phyloP scores from a whole-genome alignment of 2,329 filamentous ascomycete genomes.

The Xylaria sp. region DNA sequence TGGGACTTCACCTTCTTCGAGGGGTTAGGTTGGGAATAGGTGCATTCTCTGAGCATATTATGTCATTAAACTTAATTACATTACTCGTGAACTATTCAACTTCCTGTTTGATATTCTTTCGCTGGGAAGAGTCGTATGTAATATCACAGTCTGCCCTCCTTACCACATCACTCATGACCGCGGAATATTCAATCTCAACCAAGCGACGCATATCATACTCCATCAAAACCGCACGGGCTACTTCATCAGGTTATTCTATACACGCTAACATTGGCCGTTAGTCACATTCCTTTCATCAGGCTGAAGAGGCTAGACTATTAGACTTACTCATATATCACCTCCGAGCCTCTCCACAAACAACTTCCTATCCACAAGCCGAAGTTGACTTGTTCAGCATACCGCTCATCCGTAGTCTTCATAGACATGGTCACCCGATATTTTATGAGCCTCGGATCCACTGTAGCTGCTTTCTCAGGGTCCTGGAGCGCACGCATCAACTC shows the following conservation, averaged over 20 bases:
- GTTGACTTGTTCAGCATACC: slow-evolving; percentile 48
- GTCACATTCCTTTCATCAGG: neutral
- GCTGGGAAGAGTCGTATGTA: neutral
- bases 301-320: neutral
- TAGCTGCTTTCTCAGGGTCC: slow-evolving; percentile 34
- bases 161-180: neutral
- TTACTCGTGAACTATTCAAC: neutral
- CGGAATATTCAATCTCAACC: neutral
- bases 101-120: neutral
- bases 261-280: slow-evolving; percentile 39
- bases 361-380: slow-evolving; percentile 48
- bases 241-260: slow-evolving; percentile 41
- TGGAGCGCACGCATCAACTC: slow-evolving; percentile 43
- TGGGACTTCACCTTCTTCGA: neutral
- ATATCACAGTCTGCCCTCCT: neutral
- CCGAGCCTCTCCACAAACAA: slow-evolving; percentile 46
- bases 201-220: slow-evolving; percentile 19
- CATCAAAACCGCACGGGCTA: neutral
- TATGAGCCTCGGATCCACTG: slow-evolving; percentile 41
- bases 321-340: slow-evolving; percentile 48
- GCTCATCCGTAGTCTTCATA: slow-evolving; percentile 48
- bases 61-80: neutral
- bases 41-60: neutral
- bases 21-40: neutral
- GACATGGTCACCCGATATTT: slow-evolving; percentile 46